Evolutionary conservation across 257 asterid genomes (phyloP), one percentile per base, ranked within the genome.

Genomic region (Nemophila menziesii): DNA sequence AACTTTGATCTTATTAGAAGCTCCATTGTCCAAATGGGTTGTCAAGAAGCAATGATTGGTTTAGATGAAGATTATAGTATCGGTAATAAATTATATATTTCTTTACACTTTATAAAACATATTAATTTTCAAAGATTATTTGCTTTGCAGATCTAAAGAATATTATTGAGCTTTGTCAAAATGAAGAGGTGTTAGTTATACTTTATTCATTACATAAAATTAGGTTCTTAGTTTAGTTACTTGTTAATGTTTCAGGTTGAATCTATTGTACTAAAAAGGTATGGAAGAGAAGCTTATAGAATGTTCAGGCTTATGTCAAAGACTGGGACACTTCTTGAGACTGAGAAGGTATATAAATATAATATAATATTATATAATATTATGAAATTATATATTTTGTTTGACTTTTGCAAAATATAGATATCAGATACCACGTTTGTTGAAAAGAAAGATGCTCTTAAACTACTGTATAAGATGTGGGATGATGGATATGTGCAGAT

Each of bases 211-310:
- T n/a, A n/a, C n/a, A n/a, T n/a, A n/a, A n/a, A n/a, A n/a, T n/a
- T n/a, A n/a, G n/a, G n/a, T n/a, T n/a, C n/a, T n/a, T n/a, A n/a
- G n/a, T n/a, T 27, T 53, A 20, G 54, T 44, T 16, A 44, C 46
- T 49, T 64, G 12, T 13, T 38, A 49, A 46, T 64, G 39, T 34
- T 36, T 57, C 66, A 89, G 98, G 92, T 90, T 61, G 96, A 90
- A 54, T 74, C 96, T 49, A 64, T 79, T 66, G 73, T 90, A 33
- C 55, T 64, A 60, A 85, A 57, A 71, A 79, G 96, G 61, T 72
- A 81, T 48, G 98, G 98, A 52, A 64, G 44, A 64, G 93, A 85
- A 52, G 94, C 93, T 33, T 82, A 66, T 67, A 70, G 85, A 71
- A 79, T 85, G 52, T 90, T 81, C 75, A 78, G 96, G 77, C 61